phyloP scores from a whole-genome alignment of 441 rosid genomes.

The Brassica balearica region DNA sequence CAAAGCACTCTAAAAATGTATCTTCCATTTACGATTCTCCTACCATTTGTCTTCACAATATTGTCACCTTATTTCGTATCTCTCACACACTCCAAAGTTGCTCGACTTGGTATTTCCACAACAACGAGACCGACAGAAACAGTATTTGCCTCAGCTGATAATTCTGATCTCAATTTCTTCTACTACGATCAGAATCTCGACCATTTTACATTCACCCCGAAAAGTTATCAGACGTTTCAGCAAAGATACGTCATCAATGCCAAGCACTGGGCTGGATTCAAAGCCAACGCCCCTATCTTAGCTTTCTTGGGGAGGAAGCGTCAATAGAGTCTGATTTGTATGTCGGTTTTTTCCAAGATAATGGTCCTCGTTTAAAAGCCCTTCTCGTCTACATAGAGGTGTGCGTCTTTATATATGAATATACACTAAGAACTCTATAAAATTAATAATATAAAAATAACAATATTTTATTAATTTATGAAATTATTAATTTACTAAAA shows the following conservation, averaged over 20 bases:
- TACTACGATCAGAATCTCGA: constrained; percentile 65
- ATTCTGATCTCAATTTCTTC: constrained; percentile 44
- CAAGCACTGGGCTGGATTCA: constrained; percentile 66
- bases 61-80: constrained; percentile 18
- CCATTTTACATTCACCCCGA: constrained; percentile 67
- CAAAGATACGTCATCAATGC: constrained; percentile 60
- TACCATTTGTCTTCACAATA: constrained; percentile 12
- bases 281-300: constrained; percentile 60
- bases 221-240: constrained; percentile 61
- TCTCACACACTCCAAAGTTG: constrained; percentile 30
- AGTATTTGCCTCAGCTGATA: background rate
- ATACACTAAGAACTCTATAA: background rate
- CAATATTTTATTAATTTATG: background rate
- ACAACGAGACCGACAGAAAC: constrained; percentile 11
- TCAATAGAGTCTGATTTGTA: constrained; percentile 45
- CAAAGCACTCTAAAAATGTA: constrained; percentile 18
- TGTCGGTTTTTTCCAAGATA: constrained; percentile 55
- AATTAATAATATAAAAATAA: background rate
- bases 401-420: background rate
- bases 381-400: constrained; percentile 76
- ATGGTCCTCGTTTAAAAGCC: constrained; percentile 54
- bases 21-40: constrained; percentile 18
- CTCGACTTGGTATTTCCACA: constrained; percentile 26
- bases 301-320: constrained; percentile 66
- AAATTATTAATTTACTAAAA: too few relatives aligned